phyloP scores from a whole-genome alignment of 2,329 filamentous ascomycete genomes.

The Rhynchosporium secalis region DNA sequence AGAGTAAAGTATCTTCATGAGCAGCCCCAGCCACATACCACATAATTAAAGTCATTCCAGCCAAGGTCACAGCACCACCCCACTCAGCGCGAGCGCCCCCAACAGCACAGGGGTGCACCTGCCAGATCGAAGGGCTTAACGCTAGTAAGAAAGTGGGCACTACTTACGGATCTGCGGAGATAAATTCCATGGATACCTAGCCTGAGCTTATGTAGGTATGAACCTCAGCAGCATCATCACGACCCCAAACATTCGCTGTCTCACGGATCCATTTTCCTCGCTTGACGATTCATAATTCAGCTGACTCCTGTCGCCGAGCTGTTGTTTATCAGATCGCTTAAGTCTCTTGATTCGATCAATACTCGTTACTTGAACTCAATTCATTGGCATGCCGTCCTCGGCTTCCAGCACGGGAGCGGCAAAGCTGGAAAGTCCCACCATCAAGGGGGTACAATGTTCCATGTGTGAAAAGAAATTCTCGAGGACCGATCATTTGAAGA shows the following conservation, averaged over 20 bases:
- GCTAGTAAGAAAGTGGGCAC: slow-evolving; percentile 12
- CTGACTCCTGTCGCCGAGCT: too few relatives aligned
- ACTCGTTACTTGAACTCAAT: too few relatives aligned
- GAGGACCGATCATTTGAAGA: slow-evolving; percentile 49
- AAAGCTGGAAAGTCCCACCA: slow-evolving; percentile 17
- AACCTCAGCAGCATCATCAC: neutral
- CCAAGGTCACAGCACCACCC: neutral
- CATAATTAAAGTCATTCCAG: neutral
- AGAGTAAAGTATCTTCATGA: too few relatives aligned
- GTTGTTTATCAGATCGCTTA: too few relatives aligned
- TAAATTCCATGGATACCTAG: neutral
- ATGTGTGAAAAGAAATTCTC: slow-evolving; percentile 48
- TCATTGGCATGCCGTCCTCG: neutral
- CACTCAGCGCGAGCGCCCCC: neutral
- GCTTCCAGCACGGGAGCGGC: slow-evolving; percentile 1
- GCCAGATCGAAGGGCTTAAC: neutral
- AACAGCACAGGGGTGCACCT: neutral
- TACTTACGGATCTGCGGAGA: slow-evolving; percentile 16
- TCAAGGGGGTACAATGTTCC: slow-evolving; percentile 38
- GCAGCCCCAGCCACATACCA: too few relatives aligned
- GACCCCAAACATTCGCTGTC: slow-evolving; percentile 3
- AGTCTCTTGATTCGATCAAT: too few relatives aligned
- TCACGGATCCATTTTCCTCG: neutral
- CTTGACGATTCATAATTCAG: too few relatives aligned
- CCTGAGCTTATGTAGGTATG: too few relatives aligned